Conservation (phyloP, 2,329 filamentous ascomycete species). For the Pseudogymnoascus verrucosus region DNA sequence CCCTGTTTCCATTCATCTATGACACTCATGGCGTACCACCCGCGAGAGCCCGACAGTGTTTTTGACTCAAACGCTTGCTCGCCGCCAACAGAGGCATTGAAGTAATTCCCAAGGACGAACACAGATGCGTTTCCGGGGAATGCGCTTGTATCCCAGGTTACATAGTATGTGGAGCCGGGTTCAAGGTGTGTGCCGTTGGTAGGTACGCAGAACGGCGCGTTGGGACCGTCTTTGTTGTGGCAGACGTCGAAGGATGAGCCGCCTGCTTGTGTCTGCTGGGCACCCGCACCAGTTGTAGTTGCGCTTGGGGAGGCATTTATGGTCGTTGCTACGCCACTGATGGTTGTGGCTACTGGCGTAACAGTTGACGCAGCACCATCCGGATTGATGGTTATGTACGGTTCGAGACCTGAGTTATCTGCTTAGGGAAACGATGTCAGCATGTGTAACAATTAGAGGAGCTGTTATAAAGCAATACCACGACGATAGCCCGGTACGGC, state of each 20-base stretch:
- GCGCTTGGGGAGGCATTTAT: constrained; percentile 12
- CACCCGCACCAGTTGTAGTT: constrained; percentile 13
- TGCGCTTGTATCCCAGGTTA: constrained; percentile 25
- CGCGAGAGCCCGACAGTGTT: constrained; percentile 7
- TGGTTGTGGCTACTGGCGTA: constrained; percentile 20
- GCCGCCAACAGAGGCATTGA: constrained; percentile 21
- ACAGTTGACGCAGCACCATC: constrained; percentile 17
- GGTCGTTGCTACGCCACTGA: constrained; percentile 20
- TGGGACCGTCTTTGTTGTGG: constrained; percentile 21
- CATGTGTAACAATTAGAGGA: background rate
- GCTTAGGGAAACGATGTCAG: background rate
- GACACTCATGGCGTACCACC: background rate
- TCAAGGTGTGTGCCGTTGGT: constrained; percentile 24
- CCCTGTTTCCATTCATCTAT: background rate
- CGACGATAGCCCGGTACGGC: background rate
- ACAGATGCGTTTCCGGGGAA: constrained; percentile 21
- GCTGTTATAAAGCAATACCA: background rate
- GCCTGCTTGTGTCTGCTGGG: constrained; percentile 14
- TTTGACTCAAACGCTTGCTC: constrained; percentile 23
- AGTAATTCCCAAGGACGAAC: constrained; percentile 23
- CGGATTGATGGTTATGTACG: constrained; percentile 22
- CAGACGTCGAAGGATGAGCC: constrained; percentile 25
- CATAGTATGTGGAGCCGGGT: constrained; percentile 25
- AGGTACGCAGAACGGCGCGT: constrained; percentile 25
- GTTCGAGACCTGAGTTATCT: constrained; percentile 13